phyloP scores from a whole-genome alignment of 805 yeast species.

The Candida mattraensis region DNA sequence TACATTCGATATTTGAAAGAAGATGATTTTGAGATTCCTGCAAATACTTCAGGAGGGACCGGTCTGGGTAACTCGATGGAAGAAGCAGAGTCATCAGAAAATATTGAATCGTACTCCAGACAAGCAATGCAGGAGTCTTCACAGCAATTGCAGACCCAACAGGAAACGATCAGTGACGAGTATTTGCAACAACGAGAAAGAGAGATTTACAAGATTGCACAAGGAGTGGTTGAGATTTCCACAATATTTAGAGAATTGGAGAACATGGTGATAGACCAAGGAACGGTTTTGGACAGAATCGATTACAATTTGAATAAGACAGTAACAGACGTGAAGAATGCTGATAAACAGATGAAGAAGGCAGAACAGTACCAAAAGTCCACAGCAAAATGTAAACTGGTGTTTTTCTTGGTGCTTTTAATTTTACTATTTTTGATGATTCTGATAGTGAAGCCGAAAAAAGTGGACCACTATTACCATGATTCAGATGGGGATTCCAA shows the following conservation, averaged over 20 bases:
- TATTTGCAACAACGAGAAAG: constrained; percentile 73
- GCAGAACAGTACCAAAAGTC: constrained; percentile 84
- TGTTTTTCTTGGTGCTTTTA: constrained; percentile 66
- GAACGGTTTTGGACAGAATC: constrained; percentile 88
- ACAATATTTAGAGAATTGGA: constrained; percentile 94
- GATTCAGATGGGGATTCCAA: no score
- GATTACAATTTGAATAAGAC: constrained; percentile 88
- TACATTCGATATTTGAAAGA: constrained; percentile 82
- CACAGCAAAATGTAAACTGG: constrained; percentile 87
- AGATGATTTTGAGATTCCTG: constrained; percentile 59
- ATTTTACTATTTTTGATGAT: constrained; percentile 71
- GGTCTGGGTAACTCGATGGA: constrained; percentile 19
- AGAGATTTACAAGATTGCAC: constrained; percentile 88
- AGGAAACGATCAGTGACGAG: constrained; percentile 38
- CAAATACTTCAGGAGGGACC: constrained; percentile 2
- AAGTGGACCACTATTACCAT: constrained; percentile 32
- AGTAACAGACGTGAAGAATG: constrained; percentile 69
- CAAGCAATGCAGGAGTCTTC: constrained; percentile 45
- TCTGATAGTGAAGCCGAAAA: constrained; percentile 63
- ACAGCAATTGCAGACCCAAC: constrained; percentile 43
- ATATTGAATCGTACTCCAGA: constrained; percentile 52
- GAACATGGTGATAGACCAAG: constrained; percentile 89
- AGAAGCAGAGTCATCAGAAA: constrained; percentile 37
- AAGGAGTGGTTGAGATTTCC: constrained; percentile 90
- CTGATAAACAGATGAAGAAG: constrained; percentile 71